Conservation (phyloP, 208 protist genomes). For the Crithidia fasciculata region DNA sequence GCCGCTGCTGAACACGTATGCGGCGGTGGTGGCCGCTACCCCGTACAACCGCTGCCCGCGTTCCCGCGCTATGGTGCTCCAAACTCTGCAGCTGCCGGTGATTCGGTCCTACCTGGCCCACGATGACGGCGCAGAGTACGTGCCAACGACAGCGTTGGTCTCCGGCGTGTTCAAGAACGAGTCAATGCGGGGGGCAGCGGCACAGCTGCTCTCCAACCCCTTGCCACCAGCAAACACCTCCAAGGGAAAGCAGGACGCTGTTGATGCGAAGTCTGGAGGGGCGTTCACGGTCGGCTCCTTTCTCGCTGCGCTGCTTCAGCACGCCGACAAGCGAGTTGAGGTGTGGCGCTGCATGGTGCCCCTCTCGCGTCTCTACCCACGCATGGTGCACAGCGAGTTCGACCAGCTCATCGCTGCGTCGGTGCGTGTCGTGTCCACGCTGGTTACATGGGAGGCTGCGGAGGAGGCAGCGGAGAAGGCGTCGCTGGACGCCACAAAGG, state of each 20-base stretch:
- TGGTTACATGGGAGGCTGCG: conserved; percentile 32
- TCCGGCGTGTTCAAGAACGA: conserved; percentile 43
- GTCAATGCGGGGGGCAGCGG: conserved; percentile 24
- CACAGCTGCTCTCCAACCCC: conserved; percentile 25
- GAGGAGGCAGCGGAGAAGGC: conserved; percentile 15
- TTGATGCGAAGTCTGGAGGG: not conserved
- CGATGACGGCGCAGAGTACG: conserved; percentile 25
- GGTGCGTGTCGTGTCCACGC: conserved; percentile 30
- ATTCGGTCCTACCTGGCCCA: conserved; percentile 44
- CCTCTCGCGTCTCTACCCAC: conserved; percentile 68
- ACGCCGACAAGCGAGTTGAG: conserved; percentile 58
- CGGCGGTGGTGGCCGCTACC: conserved; percentile 53
- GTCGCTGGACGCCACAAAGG: not conserved
- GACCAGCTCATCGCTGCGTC: conserved; percentile 47
- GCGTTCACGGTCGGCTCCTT: not conserved
- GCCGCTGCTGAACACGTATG: conserved; percentile 44
- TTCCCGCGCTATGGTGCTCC: conserved; percentile 37
- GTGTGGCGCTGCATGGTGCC: conserved; percentile 82
- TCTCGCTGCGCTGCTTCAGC: conserved; percentile 54
- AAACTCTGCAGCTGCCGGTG: conserved; percentile 51
- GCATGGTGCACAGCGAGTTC: conserved; percentile 64
- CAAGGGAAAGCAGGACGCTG: not conserved
- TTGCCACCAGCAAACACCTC: not conserved
- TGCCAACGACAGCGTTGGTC: conserved; percentile 31
- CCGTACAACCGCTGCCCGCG: conserved; percentile 80